phyloP scores from a whole-genome alignment of 495 filamentous ascomycete species.

The Bacidia rubella region DNA sequence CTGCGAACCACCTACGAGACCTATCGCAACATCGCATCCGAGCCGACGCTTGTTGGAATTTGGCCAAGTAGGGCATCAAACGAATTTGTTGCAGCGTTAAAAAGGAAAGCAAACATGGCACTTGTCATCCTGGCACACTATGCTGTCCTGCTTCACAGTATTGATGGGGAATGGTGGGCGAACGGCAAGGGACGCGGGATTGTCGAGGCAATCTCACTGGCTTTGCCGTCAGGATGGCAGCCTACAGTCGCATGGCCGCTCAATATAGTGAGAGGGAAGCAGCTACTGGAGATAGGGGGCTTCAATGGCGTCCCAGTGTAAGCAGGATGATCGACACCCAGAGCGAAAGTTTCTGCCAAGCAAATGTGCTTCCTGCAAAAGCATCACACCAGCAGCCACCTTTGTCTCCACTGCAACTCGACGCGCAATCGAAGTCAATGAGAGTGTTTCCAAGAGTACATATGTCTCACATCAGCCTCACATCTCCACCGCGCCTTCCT shows the following conservation, averaged over 20 bases:
- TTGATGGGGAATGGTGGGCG: constrained; percentile 28
- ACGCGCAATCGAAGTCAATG: too few relatives aligned
- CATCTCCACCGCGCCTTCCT: too few relatives aligned
- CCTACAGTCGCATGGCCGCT: constrained; percentile 23
- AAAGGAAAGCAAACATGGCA: constrained; percentile 24
- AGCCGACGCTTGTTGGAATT: constrained; percentile 1
- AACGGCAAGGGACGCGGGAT: constrained; percentile 28
- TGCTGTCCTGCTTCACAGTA: constrained; percentile 27
- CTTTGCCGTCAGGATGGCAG: constrained; percentile 17
- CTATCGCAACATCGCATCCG: neutral
- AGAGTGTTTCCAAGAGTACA: too few relatives aligned
- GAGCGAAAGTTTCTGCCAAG: too few relatives aligned
- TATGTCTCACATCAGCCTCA: too few relatives aligned
- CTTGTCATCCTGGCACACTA: constrained; percentile 30
- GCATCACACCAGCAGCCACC: too few relatives aligned
- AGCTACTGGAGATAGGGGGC: neutral
- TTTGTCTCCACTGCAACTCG: too few relatives aligned
- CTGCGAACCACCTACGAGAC: constrained; percentile 3
- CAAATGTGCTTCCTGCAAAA: too few relatives aligned
- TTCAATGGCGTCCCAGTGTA: too few relatives aligned
- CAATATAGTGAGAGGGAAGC: neutral
- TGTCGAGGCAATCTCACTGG: constrained; percentile 19
- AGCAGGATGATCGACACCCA: too few relatives aligned
- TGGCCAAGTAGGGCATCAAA: constrained; percentile 3
- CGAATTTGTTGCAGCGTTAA: constrained; percentile 20